A percentile compares a stretch with the other conserved stretches of the same genome.
These are phyloP conservation scores for Oehlia diaphana DNA, from an alignment of 192 early-diverging fungal genomes.

Conservation along the genomic window DNA sequence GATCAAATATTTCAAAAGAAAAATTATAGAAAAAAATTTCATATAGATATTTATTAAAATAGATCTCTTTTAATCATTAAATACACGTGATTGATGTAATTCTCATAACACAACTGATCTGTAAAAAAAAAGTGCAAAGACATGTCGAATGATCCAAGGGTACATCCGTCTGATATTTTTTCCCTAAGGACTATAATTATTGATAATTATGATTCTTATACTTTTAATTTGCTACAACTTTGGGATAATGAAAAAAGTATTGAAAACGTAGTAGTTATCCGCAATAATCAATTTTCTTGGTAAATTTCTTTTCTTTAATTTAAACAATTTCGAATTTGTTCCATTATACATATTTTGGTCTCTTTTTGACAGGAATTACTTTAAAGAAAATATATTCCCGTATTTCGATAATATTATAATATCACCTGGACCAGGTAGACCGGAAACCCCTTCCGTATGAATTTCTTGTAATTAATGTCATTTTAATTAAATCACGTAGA, in stretches of 20 bases:
- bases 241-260: conserved; percentile 31
- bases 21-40: no score
- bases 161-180: not conserved
- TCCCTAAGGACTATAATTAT: conserved; percentile 71
- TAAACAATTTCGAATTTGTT: not conserved
- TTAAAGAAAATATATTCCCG: conserved; percentile 66
- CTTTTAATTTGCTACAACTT: conserved; percentile 90
- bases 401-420: conserved; percentile 87
- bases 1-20: no score
- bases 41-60: no score
- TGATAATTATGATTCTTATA: conserved; percentile 98
- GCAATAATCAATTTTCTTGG: conserved; percentile 93
- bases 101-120: no score
- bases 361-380: conserved; percentile 48
- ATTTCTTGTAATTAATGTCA: not conserved
- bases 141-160: not conserved
- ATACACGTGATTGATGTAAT: no score
- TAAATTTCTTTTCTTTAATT: conserved; percentile 25
- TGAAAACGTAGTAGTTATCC: conserved; percentile 75
- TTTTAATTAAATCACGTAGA: not conserved
- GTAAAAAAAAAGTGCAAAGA: no score
- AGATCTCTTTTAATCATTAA: no score
- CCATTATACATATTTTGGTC: not conserved
- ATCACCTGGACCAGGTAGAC: conserved; percentile 92
- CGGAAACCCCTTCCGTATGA: conserved; percentile 56